Evolutionary conservation across 2,329 filamentous ascomycete genomes (phyloP), one percentile per base, ranked within the genome.

Genomic region (Elsinoe australis): DNA sequence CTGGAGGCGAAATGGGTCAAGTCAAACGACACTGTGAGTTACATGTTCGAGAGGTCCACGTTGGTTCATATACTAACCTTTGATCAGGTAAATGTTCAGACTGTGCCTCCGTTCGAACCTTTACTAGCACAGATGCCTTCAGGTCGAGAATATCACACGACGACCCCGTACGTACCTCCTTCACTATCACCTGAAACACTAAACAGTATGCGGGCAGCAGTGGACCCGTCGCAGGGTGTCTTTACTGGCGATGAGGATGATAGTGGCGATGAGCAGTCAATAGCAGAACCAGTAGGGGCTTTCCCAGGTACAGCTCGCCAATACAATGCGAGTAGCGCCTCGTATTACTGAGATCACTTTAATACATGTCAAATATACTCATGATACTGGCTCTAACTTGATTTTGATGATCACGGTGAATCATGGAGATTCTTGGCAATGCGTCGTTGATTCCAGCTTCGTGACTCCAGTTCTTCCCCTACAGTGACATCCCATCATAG

Each of bases 1-100:
- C 69, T 98, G 26, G 79, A 94, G 57, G 75, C 73, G 29, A 95
- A 95, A 63, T 95, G 92, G 90, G 80, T 79, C 53, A 92, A 88
- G 19, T 80, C 88, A 66, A 98, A 98, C 61, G 87, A 95, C 64
- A 94, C 86, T 14, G 86, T 94, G 68, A 69, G 79, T 64, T 48
- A 50, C 17, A 12, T 3, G 41, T 5, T 22, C n/a, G n/a, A n/a
- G 12, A 29, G 17, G 3, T 8, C 8, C 6, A 24, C 19, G 14
- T 6, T 19, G 8, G 22, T 42, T 14, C 49, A 4, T 14, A 8
- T 32, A 21, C 28, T 22, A 15, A 49, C 19, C 44, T 18, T 6
- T 3, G 53, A 41, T 29, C 52, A 90, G 80, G 82, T 95, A 58
- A 87, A 89, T 52, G 83, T 87, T 0, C 87, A 95, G 62, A 49